phyloP scores from a whole-genome alignment of 257 asterid species.

The Solanum okadae region DNA sequence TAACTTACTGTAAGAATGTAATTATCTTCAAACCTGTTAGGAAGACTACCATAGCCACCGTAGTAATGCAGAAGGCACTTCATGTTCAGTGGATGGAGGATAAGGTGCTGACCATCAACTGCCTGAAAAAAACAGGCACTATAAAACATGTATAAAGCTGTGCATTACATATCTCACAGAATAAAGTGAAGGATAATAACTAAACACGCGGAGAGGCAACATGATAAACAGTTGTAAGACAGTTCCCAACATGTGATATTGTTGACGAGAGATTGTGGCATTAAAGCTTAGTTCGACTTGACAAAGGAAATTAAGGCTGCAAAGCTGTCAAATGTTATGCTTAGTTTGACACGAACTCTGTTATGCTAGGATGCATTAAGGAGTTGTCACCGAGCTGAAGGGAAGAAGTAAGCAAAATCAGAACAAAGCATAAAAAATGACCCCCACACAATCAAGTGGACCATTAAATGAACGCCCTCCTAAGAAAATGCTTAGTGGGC shows the following conservation, averaged over 20 bases:
- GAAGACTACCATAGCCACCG: constrained; percentile 68
- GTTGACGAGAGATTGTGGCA: not conserved
- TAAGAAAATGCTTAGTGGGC: not conserved
- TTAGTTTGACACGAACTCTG: not conserved
- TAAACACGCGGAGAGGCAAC: not conserved
- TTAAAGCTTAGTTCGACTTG: not conserved
- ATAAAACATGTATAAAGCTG: not conserved
- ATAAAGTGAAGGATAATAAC: not conserved
- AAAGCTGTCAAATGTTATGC: not conserved
- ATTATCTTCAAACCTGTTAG: constrained; percentile 47
- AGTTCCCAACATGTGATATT: not conserved
- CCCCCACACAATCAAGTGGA: not conserved
- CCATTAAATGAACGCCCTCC: not conserved
- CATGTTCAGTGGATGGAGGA: constrained; percentile 84
- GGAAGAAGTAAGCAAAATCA: not conserved
- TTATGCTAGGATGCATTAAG: not conserved
- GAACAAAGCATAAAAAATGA: not conserved
- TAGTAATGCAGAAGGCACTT: constrained; percentile 87
- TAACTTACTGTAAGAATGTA: not conserved
- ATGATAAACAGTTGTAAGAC: not conserved
- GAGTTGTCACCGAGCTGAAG: not conserved
- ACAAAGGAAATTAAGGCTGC: not conserved
- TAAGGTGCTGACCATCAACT: constrained; percentile 80
- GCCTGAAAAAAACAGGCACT: constrained; percentile 36
- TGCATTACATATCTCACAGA: not conserved